Conservation (phyloP, 768 basidiomycete species). For the Termitomyces sp. region DNA sequence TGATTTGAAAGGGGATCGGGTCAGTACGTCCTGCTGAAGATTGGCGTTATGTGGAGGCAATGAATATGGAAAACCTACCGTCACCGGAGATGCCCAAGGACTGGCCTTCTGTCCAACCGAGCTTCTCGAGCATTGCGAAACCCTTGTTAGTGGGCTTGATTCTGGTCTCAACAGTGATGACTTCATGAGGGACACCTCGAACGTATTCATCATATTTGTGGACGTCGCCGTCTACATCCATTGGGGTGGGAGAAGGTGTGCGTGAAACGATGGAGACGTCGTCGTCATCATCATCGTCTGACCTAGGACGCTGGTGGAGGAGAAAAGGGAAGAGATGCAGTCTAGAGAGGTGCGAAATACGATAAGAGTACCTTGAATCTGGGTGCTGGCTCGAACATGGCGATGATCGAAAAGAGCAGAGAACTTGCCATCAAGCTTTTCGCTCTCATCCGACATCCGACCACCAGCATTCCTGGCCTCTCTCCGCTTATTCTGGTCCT, state of each 20-base stretch:
- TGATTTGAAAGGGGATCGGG: conserved; percentile 77
- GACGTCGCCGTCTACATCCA: conserved; percentile 46
- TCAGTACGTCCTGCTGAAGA: conserved; percentile 62
- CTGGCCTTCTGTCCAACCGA: conserved; percentile 81
- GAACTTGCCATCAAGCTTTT: neutral
- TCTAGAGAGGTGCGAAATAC: conserved; percentile 42
- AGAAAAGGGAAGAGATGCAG: conserved; percentile 49
- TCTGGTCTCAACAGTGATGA: conserved; percentile 77
- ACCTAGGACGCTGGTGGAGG: conserved; percentile 59
- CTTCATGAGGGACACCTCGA: conserved; percentile 47
- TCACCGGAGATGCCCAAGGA: conserved; percentile 73
- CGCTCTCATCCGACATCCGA: neutral
- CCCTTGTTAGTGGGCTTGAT: conserved; percentile 78
- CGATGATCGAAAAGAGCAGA: conserved; percentile 19
- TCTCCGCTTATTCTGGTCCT: neutral
- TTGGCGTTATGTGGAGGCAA: neutral
- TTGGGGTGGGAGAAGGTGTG: conserved; percentile 65
- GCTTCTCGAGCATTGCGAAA: conserved; percentile 72
- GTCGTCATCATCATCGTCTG: conserved; percentile 47
- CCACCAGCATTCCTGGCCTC: neutral
- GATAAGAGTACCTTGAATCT: conserved; percentile 68
- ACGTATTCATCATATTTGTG: conserved; percentile 67
- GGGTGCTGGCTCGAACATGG: conserved; percentile 70
- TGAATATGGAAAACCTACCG: conserved; percentile 36
- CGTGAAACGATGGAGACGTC: conserved; percentile 70